Percentiles rank a stretch among this genome's conserved stretches.
Conservation (phyloP, 768 basidiomycete species). For the Trametes gibbosa region DNA sequence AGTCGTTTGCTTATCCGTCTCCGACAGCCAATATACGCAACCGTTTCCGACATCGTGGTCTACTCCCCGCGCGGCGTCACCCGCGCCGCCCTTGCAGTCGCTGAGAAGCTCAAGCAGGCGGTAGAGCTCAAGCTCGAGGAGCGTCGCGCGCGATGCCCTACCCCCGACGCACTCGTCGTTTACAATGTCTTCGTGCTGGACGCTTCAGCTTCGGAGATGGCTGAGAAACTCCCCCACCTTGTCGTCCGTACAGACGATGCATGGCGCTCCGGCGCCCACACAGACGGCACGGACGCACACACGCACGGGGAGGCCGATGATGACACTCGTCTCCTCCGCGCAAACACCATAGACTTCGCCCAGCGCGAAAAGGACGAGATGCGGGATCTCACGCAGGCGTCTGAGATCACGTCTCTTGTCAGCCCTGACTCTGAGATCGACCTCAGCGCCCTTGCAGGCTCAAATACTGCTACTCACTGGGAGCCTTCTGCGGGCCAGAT, state of each 20-base stretch:
- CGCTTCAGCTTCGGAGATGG: conserved; percentile 47
- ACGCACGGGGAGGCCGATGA: conserved; percentile 20
- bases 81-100: conserved; percentile 54
- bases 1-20: conserved; percentile 9
- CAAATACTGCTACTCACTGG: conserved; percentile 44
- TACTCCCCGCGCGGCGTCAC: conserved; percentile 72
- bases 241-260: conserved; percentile 48
- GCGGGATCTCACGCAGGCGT: conserved; percentile 80
- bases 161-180: conserved; percentile 37
- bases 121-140: conserved; percentile 57
- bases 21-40: conserved; percentile 73
- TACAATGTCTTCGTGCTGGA: conserved; percentile 82
- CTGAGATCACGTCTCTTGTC: conserved; percentile 63
- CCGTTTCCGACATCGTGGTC: conserved; percentile 86
- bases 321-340: conserved; percentile 18
- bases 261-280: conserved; percentile 31
- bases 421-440: conserved; percentile 13
- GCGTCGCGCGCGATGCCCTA: conserved; percentile 22
- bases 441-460: conserved; percentile 25
- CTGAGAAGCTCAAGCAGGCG: conserved; percentile 63
- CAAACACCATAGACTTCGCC: conserved; percentile 77
- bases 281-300: conserved; percentile 34
- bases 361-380: conserved; percentile 87
- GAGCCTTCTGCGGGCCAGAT: conserved; percentile 63
- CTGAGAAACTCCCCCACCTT: conserved; percentile 46